A percentile compares a stretch with the other conserved stretches of the same genome.
Conservation (phyloP, 1,284 basidiomycete genomes). For the Puccinia novopanici region DNA sequence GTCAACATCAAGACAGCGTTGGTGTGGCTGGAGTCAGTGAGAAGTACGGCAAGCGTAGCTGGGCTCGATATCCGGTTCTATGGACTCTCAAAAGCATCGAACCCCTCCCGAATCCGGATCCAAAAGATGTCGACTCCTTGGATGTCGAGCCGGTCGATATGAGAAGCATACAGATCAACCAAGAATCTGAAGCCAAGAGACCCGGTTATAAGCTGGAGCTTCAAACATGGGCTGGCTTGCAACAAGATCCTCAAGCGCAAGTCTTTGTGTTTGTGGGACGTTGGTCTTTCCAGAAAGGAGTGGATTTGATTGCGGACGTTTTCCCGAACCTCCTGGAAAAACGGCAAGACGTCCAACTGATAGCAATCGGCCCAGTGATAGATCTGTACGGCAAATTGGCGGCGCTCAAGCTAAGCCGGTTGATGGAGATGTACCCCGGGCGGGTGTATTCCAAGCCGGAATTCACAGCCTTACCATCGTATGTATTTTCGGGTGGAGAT, state of each 20-base stretch:
- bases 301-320: slow-evolving; percentile 88
- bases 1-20: slow-evolving; percentile 82
- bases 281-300: slow-evolving; percentile 89
- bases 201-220: slow-evolving; percentile 84
- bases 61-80: slow-evolving; percentile 89
- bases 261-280: slow-evolving; percentile 92
- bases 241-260: slow-evolving; percentile 81
- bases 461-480: slow-evolving; percentile 84
- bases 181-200: slow-evolving; percentile 77
- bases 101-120: slow-evolving; percentile 81
- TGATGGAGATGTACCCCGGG: slow-evolving; percentile 91
- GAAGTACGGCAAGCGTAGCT: slow-evolving; percentile 90
- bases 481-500: slow-evolving; percentile 87
- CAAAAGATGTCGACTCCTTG: slow-evolving; percentile 81
- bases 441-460: slow-evolving; percentile 88
- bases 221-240: slow-evolving; percentile 88
- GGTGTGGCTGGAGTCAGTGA: slow-evolving; percentile 93
- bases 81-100: slow-evolving; percentile 93
- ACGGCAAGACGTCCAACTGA: slow-evolving; percentile 77
- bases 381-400: slow-evolving; percentile 90
- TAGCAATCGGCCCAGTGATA: slow-evolving; percentile 86
- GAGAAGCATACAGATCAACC: slow-evolving; percentile 74
- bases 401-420: slow-evolving; percentile 81
- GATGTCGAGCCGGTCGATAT: slow-evolving; percentile 74
- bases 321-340: slow-evolving; percentile 86